Percentiles rank a stretch among this genome's conserved stretches.
Evolutionary conservation across 2,329 filamentous ascomycete species (phyloP).

Genomic region (Cryphonectria naterciae): DNA sequence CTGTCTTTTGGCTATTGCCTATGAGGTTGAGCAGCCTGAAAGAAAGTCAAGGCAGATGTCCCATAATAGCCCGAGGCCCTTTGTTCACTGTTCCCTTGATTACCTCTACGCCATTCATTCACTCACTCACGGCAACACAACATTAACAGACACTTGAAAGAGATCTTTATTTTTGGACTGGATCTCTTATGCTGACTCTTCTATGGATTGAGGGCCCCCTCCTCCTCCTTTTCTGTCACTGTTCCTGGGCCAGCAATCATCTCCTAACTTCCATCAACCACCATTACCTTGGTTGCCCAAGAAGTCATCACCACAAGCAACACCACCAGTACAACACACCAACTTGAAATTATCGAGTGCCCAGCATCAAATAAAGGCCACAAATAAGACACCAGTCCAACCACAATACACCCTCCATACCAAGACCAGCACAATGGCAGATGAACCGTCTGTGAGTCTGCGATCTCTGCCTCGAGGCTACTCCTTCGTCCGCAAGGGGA

Average conservation of each 20-base stretch:
- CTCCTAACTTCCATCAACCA: background rate
- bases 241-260: background rate
- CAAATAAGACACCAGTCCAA: background rate
- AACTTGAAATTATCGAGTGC: background rate
- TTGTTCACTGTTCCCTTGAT: background rate
- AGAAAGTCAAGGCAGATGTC: background rate
- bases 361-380: background rate
- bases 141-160: background rate
- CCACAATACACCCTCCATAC: background rate
- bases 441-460: conserved; percentile 13
- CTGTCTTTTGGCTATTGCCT: background rate
- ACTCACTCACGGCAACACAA: too few relatives aligned
- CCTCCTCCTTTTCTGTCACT: background rate
- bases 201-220: background rate
- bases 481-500: conserved; percentile 46
- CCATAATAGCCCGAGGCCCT: background rate
- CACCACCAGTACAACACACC: background rate
- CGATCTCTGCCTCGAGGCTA: conserved; percentile 45
- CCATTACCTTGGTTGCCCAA: background rate
- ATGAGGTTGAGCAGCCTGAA: background rate
- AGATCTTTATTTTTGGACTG: background rate
- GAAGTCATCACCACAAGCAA: background rate
- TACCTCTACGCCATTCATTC: background rate
- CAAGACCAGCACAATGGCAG: conserved; percentile 5
- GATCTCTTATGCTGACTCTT: background rate